Base-by-base conservation (phyloP, 2,329 filamentous ascomycete species). In the Fusarium marasasianum region DNA sequence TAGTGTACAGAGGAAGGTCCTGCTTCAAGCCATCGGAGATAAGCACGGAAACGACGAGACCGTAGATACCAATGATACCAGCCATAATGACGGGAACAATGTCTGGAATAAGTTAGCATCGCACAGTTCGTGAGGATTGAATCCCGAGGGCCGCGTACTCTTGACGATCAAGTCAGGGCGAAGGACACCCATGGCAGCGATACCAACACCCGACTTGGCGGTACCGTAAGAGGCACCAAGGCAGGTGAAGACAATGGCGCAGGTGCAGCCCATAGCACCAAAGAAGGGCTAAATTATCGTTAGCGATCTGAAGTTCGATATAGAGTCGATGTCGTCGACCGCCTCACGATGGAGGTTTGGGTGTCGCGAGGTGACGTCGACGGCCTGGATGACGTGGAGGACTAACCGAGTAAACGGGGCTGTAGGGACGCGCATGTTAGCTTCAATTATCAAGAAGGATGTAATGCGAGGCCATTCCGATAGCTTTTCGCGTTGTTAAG, bases 1-100 rank as follows among this genome's bases (percentile, higher is more conserved):
- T 92, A 64, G 93, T 94, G 86, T 92, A 96, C 71, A 96, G 89
- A 70, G 93, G 88, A 72, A 93, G 85, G 75, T 90, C 82, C 85
- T 96, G 93, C 79, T 87, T 88, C 75, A 96, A 87, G 79, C 91
- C 91, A 83, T 94, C 93, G 81, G 94, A 95, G 82, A 96, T 94
- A 81, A 96, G 86, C 83, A 96, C 94, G 24, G 94, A 95, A 71
- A 96, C 93, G 86, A 96, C 94, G 76, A 96, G 90, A 80, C 94
- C 94, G 87, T 96, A 99, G 85, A 99, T 98, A 93, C 94, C 96
- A 87, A 99, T 98, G 86, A 99, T 99, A 98, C 96, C 96, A 89
- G 96, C 96, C 96, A 99, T 99, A 92, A 99, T 98, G 86, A 98
- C 96, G 84, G 96, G 96, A 76, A 98, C 96, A 85, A 98, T 98